phyloP scores from a whole-genome alignment of 495 filamentous ascomycete species.

The Pyrenula aspistea region DNA sequence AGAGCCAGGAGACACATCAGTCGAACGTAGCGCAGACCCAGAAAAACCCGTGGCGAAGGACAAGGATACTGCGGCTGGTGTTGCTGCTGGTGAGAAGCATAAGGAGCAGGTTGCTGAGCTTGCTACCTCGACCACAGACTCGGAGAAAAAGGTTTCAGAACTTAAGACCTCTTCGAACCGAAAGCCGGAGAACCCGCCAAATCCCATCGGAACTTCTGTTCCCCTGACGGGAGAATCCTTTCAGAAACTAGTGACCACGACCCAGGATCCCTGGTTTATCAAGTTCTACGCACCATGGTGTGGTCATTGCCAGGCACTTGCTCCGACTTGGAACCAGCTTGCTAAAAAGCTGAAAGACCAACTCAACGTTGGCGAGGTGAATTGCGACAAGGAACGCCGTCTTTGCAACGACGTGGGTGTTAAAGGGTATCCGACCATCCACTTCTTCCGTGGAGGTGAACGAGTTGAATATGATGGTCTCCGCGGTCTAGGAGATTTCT shows the following conservation, averaged over 20 bases:
- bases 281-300: slow-evolving; percentile 99
- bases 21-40: slow-evolving; percentile 35
- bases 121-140: slow-evolving; percentile 14
- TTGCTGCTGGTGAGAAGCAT: slow-evolving; percentile 32
- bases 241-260: slow-evolving; percentile 71
- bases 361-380: slow-evolving; percentile 90
- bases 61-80: slow-evolving; percentile 31
- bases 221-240: slow-evolving; percentile 76
- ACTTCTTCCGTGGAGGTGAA: slow-evolving; percentile 89
- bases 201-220: slow-evolving; percentile 61
- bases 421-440: slow-evolving; percentile 71
- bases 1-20: slow-evolving; percentile 37
- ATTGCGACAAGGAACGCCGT: slow-evolving; percentile 72
- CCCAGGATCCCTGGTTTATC: slow-evolving; percentile 90
- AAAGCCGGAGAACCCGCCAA: slow-evolving; percentile 39
- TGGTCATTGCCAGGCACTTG: slow-evolving; percentile 83
- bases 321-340: slow-evolving; percentile 80
- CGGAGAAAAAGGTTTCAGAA: slow-evolving; percentile 9
- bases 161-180: slow-evolving; percentile 23
- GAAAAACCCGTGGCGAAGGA: slow-evolving; percentile 35
- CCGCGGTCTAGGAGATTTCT: slow-evolving; percentile 81
- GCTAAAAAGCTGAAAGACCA: slow-evolving; percentile 76
- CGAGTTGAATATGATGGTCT: slow-evolving; percentile 87
- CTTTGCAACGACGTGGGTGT: slow-evolving; percentile 84
- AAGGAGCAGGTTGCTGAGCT: slow-evolving; percentile 26